Conservation (phyloP, 495 filamentous ascomycete genomes). For the Amorphotheca resinae region DNA sequence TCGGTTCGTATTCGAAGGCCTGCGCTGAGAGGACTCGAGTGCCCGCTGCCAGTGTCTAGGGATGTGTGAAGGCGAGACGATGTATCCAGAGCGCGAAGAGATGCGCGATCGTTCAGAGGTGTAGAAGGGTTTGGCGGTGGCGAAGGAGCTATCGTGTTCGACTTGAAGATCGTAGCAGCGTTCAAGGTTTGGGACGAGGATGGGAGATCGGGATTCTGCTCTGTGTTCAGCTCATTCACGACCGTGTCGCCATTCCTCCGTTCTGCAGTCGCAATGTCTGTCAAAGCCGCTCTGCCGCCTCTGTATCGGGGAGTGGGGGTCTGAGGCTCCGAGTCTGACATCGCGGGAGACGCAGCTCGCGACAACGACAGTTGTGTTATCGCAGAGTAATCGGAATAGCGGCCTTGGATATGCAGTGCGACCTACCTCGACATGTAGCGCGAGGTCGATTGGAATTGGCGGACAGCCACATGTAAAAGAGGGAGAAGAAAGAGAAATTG, state of each 20-base stretch:
- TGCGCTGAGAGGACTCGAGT: constrained; percentile 22
- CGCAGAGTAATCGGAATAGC: not conserved
- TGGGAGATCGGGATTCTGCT: constrained; percentile 5
- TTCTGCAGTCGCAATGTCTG: not conserved
- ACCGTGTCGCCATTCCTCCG: constrained; percentile 4
- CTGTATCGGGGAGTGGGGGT: constrained; percentile 8
- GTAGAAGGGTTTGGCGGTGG: constrained; percentile 10
- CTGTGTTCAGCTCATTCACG: constrained; percentile 8
- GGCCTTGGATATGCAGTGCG: not conserved
- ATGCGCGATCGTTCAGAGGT: constrained; percentile 8
- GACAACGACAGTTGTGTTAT: not conserved
- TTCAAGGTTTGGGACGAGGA: constrained; percentile 5
- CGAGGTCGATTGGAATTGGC: constrained; percentile 3
- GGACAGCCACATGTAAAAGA: constrained; percentile 5
- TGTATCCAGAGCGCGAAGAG: constrained; percentile 3
- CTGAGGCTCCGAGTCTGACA: constrained; percentile 12
- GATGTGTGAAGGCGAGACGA: not conserved
- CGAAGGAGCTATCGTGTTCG: constrained; percentile 17
- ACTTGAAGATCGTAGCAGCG: constrained; percentile 7
- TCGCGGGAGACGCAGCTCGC: constrained; percentile 6
- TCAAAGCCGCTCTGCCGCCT: not conserved
- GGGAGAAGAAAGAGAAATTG: not conserved
- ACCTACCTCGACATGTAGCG: constrained; percentile 10
- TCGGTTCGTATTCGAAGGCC: constrained; percentile 26
- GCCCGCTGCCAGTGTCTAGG: not conserved